phyloP scores from a whole-genome alignment of 805 yeast species.

The Suhomyces sp. region DNA sequence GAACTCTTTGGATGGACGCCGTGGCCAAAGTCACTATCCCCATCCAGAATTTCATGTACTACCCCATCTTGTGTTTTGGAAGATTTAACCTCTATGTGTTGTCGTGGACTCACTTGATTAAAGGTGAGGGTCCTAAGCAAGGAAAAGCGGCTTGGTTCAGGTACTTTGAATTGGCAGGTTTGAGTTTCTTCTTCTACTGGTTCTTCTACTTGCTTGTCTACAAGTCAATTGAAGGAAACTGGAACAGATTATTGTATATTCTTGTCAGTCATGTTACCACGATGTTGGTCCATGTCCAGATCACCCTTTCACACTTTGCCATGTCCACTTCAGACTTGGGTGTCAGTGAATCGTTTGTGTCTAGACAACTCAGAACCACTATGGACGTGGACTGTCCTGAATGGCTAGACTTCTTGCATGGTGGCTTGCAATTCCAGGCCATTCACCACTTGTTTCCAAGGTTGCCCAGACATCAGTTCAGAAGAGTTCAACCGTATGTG shows the following conservation, averaged over 20 bases:
- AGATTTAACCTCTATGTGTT: conserved; percentile 80
- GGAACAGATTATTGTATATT: conserved; percentile 56
- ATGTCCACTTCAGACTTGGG: conserved; percentile 91
- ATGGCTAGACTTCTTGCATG: conserved; percentile 89
- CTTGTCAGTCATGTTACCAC: conserved; percentile 76
- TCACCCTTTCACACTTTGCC: conserved; percentile 85
- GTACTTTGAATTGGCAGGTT: conserved; percentile 71
- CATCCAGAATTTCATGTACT: conserved; percentile 67
- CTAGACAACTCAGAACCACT: conserved; percentile 82
- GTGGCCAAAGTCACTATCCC: conserved; percentile 58
- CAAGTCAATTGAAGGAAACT: conserved; percentile 49
- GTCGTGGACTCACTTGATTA: conserved; percentile 72
- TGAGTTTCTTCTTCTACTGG: conserved; percentile 74
- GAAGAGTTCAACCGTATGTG: conserved; percentile 70
- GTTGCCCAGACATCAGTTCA: conserved; percentile 81
- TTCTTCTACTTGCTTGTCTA: conserved; percentile 64
- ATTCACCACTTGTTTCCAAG: conserved; percentile 89
- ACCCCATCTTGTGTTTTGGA: conserved; percentile 78
- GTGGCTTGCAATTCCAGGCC: conserved; percentile 90
- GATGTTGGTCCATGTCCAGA: conserved; percentile 92
- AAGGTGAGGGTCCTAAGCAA: conserved; percentile 73
- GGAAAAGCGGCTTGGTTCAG: conserved; percentile 89
- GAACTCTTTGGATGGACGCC: conserved; percentile 62
- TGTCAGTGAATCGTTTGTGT: conserved; percentile 70
- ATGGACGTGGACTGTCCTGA: conserved; percentile 95